Evolutionary conservation across 805 yeast species (phyloP), one percentile per base, ranked within the genome.

Genomic region (Ogataea nonfermentans): DNA sequence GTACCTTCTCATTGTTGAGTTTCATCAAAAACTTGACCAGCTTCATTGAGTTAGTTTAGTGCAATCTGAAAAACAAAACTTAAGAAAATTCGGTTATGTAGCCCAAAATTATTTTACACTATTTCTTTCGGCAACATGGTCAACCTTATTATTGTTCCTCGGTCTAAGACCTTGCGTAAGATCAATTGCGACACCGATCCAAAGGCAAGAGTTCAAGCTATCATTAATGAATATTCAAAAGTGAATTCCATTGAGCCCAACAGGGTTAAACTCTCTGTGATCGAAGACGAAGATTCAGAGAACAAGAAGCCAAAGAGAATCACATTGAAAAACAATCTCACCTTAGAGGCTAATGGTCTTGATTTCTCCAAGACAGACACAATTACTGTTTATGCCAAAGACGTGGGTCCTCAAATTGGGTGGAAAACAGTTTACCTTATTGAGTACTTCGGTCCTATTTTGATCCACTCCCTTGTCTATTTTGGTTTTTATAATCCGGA

Each of bases 381-480:
- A 8, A 53, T 69, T 16, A 70, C 65, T 10, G 67, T 89, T 10
- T 76, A 66, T 48, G 84, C 84, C 40, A 90, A 91, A 61, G 99
- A 91, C 57, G 69, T 91, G 46, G 99, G 99, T 14, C 89, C 90
- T 1, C 99, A 93, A 65, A 78, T 93, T 43, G 80, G 81, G 4
- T 93, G 97, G 96, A 76, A 84, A 65, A 74, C 88, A 3, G 98
- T 91, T n/a, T 93, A 81, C 57, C 52, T 87, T 37, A 67, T 87
- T 48, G 99, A 93, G 66, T 93, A 93, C 60, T 52, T 85, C 12
- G 98, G 98, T 3, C 99, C 99, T 8, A 67, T 93, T 41, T 32
- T 90, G 28, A 72, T 91, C 54, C 96, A 90, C 61, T 75, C 87
- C 1, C 40, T 87, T 12, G 67, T 84, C 39, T 91, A 78, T 59